Evolutionary conservation across 1,284 basidiomycete species (phyloP).

Genomic region (Thecaphora thlaspeos): DNA sequence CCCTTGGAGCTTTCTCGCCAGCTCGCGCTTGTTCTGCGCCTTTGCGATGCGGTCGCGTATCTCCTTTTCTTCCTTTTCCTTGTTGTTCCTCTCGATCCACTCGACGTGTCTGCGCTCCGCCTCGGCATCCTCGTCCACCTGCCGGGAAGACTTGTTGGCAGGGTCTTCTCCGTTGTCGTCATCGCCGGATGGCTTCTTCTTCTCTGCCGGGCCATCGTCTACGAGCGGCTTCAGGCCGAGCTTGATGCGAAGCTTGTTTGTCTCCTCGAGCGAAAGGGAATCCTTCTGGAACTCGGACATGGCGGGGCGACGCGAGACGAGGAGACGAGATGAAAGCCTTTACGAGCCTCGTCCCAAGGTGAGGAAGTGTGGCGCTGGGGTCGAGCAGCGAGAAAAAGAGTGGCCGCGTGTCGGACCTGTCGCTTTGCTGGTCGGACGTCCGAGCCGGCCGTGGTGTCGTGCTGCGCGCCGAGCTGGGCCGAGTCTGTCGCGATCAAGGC

Average conservation of each 20-base stretch:
- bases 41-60: slow-evolving; percentile 57
- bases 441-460: no score
- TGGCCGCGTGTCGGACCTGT: no score
- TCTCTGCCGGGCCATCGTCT: slow-evolving; percentile 57
- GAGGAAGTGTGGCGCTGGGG: no score
- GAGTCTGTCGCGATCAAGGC: no score
- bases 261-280: slow-evolving; percentile 91
- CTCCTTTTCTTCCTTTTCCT: slow-evolving; percentile 70
- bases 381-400: no score
- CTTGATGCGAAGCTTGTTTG: slow-evolving; percentile 91
- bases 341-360: no score
- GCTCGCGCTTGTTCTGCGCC: slow-evolving; percentile 79
- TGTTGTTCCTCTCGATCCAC: slow-evolving; percentile 69
- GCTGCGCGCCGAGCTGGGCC: no score
- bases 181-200: slow-evolving; percentile 27
- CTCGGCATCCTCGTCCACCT: slow-evolving; percentile 58
- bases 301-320: no score
- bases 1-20: slow-evolving; percentile 84
- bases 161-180: neutral
- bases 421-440: no score
- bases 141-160: neutral
- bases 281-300: slow-evolving; percentile 62
- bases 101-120: slow-evolving; percentile 37
- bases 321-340: no score
- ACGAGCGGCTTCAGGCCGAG: slow-evolving; percentile 90